phyloP scores from a whole-genome alignment of 805 yeast species.

The Debaryomyces maramus region DNA sequence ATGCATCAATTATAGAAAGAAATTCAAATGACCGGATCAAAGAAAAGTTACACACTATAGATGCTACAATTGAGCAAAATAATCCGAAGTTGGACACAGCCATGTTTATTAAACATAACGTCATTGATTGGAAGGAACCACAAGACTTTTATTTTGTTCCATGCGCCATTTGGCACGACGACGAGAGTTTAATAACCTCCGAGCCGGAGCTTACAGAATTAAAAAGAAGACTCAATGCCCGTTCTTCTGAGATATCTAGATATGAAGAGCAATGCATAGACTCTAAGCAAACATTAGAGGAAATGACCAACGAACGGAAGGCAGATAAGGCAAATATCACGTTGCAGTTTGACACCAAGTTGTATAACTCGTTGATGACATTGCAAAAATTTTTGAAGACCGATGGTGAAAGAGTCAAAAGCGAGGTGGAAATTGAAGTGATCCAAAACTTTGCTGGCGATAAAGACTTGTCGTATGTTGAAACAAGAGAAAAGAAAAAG shows the following conservation, averaged over 20 bases:
- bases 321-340: constrained; percentile 39
- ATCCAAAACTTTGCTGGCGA: constrained; percentile 84
- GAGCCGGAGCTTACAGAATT: constrained; percentile 59
- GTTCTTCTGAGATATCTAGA: constrained; percentile 38
- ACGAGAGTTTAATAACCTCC: constrained; percentile 64
- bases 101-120: constrained; percentile 91
- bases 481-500: constrained; percentile 54
- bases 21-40: constrained; percentile 45
- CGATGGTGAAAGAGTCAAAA: constrained; percentile 70
- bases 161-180: constrained; percentile 96
- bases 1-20: constrained; percentile 62
- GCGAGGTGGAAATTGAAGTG: constrained; percentile 88
- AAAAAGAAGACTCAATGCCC: constrained; percentile 48
- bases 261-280: constrained; percentile 45
- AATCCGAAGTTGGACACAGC: constrained; percentile 73
- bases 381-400: constrained; percentile 66
- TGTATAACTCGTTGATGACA: constrained; percentile 51
- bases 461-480: constrained; percentile 61
- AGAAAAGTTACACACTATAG: constrained; percentile 52
- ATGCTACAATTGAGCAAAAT: constrained; percentile 64
- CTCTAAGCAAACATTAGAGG: constrained; percentile 52
- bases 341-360: constrained; percentile 52
- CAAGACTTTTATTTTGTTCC: constrained; percentile 82
- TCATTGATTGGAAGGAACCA: constrained; percentile 78
- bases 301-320: constrained; percentile 35